phyloP scores from a whole-genome alignment of 495 filamentous ascomycete genomes.

The Hyaloscypha variabilis region DNA sequence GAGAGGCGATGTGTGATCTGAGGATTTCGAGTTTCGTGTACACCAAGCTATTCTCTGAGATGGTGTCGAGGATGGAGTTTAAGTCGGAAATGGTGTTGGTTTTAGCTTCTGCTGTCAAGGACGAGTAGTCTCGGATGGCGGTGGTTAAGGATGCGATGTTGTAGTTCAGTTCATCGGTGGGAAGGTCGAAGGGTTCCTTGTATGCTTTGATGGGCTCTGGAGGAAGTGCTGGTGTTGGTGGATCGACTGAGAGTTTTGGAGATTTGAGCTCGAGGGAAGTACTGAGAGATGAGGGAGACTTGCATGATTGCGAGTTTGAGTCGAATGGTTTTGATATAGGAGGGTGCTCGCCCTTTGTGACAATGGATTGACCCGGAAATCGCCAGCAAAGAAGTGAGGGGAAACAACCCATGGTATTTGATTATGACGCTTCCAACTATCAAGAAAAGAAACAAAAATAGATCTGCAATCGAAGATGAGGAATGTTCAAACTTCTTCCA shows the following conservation, averaged over 20 bases:
- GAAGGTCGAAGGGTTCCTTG: background rate
- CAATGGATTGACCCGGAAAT: background rate
- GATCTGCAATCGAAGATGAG: background rate
- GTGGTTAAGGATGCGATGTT: background rate
- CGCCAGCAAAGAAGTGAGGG: background rate
- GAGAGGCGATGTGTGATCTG: background rate
- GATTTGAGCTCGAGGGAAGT: background rate
- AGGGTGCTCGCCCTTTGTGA: background rate
- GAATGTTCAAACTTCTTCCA: background rate
- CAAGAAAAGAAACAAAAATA: too few relatives aligned
- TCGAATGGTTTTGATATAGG: background rate
- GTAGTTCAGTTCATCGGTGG: background rate
- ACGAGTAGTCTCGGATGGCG: background rate
- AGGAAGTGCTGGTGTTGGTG: background rate
- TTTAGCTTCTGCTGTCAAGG: background rate
- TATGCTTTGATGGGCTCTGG: background rate
- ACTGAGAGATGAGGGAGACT: background rate
- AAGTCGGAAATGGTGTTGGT: background rate
- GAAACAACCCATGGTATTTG: conserved; percentile 2
- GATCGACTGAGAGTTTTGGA: background rate
- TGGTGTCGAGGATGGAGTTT: background rate
- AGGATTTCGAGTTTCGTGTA: conserved; percentile 4
- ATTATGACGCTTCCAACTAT: too few relatives aligned
- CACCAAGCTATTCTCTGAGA: background rate
- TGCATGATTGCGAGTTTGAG: background rate